Conservation (phyloP, 2,329 filamentous ascomycete species). For the Exophiala viscosa region DNA sequence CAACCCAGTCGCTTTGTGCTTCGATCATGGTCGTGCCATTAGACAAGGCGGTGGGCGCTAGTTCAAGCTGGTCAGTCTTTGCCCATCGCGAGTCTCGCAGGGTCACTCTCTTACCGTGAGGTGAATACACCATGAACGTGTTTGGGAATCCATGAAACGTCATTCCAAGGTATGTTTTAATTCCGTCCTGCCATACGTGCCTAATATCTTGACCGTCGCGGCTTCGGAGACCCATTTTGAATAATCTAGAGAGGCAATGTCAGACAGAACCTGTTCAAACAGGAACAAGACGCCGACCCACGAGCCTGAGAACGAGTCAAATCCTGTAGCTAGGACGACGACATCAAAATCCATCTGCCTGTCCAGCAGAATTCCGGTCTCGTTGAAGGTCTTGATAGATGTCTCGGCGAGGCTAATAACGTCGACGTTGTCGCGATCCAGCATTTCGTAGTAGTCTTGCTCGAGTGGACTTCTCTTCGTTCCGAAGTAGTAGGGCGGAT, state of each 20-base stretch:
- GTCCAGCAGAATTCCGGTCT: slow-evolving; percentile 10
- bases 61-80: background rate
- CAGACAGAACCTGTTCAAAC: background rate
- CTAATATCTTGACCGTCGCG: slow-evolving; percentile 31
- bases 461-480: slow-evolving; percentile 50
- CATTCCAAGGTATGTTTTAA: slow-evolving; percentile 42
- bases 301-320: slow-evolving; percentile 38
- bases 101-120: slow-evolving; percentile 39
- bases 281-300: background rate
- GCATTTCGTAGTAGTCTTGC: slow-evolving; percentile 49
- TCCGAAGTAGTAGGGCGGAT: slow-evolving; percentile 54
- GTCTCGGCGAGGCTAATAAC: slow-evolving; percentile 44
- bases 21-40: slow-evolving; percentile 49
- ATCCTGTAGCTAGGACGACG: slow-evolving; percentile 43
- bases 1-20: slow-evolving; percentile 43
- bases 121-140: slow-evolving; percentile 52
- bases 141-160: slow-evolving; percentile 44
- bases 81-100: no score
- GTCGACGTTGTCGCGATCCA: slow-evolving; percentile 46
- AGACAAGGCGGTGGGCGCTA: slow-evolving; percentile 25
- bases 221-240: slow-evolving; percentile 37
- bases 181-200: slow-evolving; percentile 36
- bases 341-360: slow-evolving; percentile 36
- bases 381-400: slow-evolving; percentile 23
- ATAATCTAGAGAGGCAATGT: slow-evolving; percentile 31